Evolutionary conservation across 495 filamentous ascomycete species (phyloP).

Genomic region (Aspergillus bridgeri): DNA sequence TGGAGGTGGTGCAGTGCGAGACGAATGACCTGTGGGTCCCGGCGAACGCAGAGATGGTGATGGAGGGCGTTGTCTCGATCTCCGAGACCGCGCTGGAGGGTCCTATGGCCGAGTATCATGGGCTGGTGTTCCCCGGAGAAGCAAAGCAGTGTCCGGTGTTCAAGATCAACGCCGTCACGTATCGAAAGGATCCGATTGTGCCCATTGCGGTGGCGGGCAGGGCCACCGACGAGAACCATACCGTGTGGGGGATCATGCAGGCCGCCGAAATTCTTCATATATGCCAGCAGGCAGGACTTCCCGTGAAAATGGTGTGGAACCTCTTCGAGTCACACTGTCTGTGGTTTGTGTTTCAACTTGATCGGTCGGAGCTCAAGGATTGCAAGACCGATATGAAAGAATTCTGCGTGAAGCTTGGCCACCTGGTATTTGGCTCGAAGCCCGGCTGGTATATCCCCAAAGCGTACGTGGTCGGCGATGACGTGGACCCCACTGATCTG

Average conservation of each 20-base stretch:
- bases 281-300: slow-evolving; percentile 24
- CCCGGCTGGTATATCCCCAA: slow-evolving; percentile 24
- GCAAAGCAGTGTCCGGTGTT: slow-evolving; percentile 25
- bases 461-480: slow-evolving; percentile 26
- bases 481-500: slow-evolving; percentile 26
- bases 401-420: slow-evolving; percentile 19
- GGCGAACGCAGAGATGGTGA: slow-evolving; percentile 36
- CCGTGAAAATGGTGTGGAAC: slow-evolving; percentile 21
- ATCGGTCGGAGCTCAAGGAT: slow-evolving; percentile 15
- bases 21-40: slow-evolving; percentile 36
- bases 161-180: slow-evolving; percentile 37
- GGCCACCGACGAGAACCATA: slow-evolving; percentile 32
- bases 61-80: slow-evolving; percentile 36
- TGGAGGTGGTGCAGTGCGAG: slow-evolving; percentile 40
- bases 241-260: slow-evolving; percentile 22
- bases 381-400: slow-evolving; percentile 20
- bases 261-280: slow-evolving; percentile 30
- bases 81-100: slow-evolving; percentile 32
- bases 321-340: slow-evolving; percentile 29
- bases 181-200: slow-evolving; percentile 31
- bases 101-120: slow-evolving; percentile 36
- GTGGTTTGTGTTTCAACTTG: slow-evolving; percentile 27
- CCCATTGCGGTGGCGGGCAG: slow-evolving; percentile 29
- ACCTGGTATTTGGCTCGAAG: slow-evolving; percentile 26
- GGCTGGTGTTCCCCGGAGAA: slow-evolving; percentile 30